phyloP scores from a whole-genome alignment of 2,329 filamentous ascomycete species.

The Helotiales sp. region DNA sequence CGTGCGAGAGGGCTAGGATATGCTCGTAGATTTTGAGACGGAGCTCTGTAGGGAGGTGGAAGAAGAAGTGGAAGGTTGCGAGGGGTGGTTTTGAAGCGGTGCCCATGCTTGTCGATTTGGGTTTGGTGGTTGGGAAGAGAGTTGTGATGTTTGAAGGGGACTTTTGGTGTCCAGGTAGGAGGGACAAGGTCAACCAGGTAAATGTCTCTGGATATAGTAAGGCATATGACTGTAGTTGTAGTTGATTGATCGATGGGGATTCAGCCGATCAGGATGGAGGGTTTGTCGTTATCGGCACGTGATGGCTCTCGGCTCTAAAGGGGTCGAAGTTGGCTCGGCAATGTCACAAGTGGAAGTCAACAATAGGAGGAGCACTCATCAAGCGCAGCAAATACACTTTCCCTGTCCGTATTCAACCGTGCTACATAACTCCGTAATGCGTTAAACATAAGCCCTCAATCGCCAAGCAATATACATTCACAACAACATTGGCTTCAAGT shows the following conservation, averaged over 20 bases:
- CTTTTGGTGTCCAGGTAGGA: no score
- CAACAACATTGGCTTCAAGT: constrained; percentile 78
- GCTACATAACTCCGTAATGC: constrained; percentile 1
- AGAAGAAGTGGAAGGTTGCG: constrained; percentile 27
- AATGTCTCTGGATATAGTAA: not conserved
- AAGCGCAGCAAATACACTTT: constrained; percentile 1
- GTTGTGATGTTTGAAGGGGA: not conserved
- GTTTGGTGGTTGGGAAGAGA: not conserved
- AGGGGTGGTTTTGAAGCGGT: not conserved
- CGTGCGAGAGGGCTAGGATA: constrained; percentile 19
- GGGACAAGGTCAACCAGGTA: not conserved
- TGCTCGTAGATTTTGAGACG: constrained; percentile 36
- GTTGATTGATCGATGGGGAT: not conserved
- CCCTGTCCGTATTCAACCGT: constrained; percentile 15
- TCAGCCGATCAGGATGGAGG: constrained; percentile 4
- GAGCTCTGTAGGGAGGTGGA: constrained; percentile 36
- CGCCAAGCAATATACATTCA: constrained; percentile 16
- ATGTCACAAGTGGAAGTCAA: not conserved
- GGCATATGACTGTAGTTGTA: not conserved
- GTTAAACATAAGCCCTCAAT: constrained; percentile 22
- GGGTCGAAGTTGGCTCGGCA: not conserved
- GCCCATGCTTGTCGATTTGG: constrained; percentile 1
- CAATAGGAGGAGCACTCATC: not conserved
- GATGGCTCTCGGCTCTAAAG: not conserved
- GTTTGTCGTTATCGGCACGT: constrained; percentile 9